Evolutionary conservation across 129 eudicot species (phyloP).

Genomic region (Pulicaria dysenterica): DNA sequence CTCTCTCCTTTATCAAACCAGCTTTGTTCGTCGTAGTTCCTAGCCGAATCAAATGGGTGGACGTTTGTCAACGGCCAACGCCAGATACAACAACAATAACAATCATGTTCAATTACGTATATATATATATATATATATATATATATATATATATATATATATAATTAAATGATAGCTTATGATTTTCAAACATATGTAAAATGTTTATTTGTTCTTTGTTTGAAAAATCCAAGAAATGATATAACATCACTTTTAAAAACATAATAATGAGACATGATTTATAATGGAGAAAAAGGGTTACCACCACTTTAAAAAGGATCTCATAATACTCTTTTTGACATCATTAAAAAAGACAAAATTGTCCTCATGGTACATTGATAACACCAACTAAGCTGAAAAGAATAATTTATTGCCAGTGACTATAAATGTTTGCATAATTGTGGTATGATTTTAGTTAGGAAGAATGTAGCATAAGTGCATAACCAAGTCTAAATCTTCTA

Average conservation of each 20-base stretch:
- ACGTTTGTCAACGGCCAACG: no score
- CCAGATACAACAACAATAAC: no score
- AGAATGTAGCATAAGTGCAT: neutral
- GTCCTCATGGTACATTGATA: slow-evolving; percentile 14
- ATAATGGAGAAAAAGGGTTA: slow-evolving; percentile 7
- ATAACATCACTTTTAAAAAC: slow-evolving; percentile 10
- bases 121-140: no score
- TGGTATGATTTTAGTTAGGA: slow-evolving; percentile 9
- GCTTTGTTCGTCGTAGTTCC: no score
- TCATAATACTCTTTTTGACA: slow-evolving; percentile 33
- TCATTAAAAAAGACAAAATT: slow-evolving; percentile 30
- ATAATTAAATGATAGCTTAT: no score
- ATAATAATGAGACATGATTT: slow-evolving; percentile 34
- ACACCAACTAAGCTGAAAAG: slow-evolving; percentile 6
- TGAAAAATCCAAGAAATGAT: neutral
- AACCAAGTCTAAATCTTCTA: neutral
- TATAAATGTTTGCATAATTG: slow-evolving; percentile 20
- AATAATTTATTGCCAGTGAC: slow-evolving; percentile 7
- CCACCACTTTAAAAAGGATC: slow-evolving; percentile 33
- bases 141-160: no score
- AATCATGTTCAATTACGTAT: no score
- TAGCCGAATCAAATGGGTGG: no score
- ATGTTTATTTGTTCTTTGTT: no score
- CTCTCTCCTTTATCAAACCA: no score
- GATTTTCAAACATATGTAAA: no score